phyloP scores from a whole-genome alignment of 768 basidiomycete species.

The Termitomyces sp. region DNA sequence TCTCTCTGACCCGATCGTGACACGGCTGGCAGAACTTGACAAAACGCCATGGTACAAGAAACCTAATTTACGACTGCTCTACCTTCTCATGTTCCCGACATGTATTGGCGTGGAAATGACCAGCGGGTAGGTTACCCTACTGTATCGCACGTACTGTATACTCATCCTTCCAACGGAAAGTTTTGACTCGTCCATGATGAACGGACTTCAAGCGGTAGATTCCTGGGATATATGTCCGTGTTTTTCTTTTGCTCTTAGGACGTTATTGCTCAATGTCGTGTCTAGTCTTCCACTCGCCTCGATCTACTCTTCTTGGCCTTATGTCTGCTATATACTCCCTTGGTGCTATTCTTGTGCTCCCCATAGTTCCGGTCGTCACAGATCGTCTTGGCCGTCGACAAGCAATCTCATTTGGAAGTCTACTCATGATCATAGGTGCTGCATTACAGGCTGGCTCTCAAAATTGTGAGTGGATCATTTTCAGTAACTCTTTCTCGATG shows the following conservation, averaged over 20 bases:
- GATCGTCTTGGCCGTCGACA: constrained; percentile 45
- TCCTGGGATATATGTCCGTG: constrained; percentile 49
- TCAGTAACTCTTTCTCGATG: background rate
- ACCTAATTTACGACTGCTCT: constrained; percentile 49
- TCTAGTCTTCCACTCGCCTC: constrained; percentile 50
- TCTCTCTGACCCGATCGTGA: constrained; percentile 28
- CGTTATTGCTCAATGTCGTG: background rate
- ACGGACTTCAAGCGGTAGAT: constrained; percentile 53
- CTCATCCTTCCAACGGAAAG: constrained; percentile 18
- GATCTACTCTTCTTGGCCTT: constrained; percentile 47
- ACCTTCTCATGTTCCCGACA: constrained; percentile 53
- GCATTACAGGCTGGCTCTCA: constrained; percentile 37
- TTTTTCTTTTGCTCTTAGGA: background rate
- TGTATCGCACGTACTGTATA: background rate
- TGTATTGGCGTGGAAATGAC: constrained; percentile 62
- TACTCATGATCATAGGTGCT: constrained; percentile 44
- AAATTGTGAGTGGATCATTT: constrained; percentile 33
- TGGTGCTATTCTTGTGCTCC: constrained; percentile 50
- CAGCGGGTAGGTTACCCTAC: constrained; percentile 35
- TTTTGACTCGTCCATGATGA: constrained; percentile 59
- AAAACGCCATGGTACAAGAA: constrained; percentile 57
- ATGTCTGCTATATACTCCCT: constrained; percentile 56
- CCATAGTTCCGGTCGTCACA: constrained; percentile 44
- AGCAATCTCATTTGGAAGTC: constrained; percentile 47
- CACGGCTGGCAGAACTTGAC: constrained; percentile 42